Evolutionary conservation across 805 yeast species (phyloP).

Genomic region (Myxozyma melibiosi): DNA sequence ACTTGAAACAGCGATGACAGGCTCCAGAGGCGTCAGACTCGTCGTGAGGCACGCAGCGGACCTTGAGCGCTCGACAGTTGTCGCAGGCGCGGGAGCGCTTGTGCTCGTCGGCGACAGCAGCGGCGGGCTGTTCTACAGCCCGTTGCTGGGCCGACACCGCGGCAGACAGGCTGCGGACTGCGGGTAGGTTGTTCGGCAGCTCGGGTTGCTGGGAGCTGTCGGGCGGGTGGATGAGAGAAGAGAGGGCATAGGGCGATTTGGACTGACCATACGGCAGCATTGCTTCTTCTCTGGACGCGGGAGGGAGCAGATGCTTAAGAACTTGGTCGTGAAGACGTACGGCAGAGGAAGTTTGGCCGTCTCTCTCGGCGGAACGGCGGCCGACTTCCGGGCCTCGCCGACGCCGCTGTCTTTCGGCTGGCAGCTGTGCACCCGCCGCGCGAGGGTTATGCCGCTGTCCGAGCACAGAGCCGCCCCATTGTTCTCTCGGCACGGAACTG

Average conservation of each 20-base stretch:
- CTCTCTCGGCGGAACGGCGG: constrained; percentile 8
- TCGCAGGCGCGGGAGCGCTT: constrained; percentile 43
- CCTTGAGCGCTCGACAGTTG: constrained; percentile 76
- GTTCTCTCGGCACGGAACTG: too few relatives aligned
- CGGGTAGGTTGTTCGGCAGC: neutral
- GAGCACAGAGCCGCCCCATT: too few relatives aligned
- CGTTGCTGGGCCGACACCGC: neutral
- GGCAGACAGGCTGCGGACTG: neutral
- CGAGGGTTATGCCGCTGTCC: neutral
- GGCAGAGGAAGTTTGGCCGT: too few relatives aligned
- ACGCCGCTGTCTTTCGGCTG: constrained; percentile 1
- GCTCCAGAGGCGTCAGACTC: constrained; percentile 59
- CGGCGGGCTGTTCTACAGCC: neutral
- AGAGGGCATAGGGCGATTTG: neutral
- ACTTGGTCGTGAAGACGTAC: too few relatives aligned
- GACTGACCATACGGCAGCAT: neutral
- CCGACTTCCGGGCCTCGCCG: neutral
- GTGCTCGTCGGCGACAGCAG: constrained; percentile 13
- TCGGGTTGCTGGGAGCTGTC: neutral
- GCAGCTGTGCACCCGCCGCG: neutral
- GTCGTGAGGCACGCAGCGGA: constrained; percentile 77
- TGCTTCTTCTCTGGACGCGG: neutral
- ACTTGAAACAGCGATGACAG: constrained; percentile 72
- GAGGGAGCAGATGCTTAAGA: neutral
- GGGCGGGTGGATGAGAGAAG: neutral